Conservation (phyloP, 139 green algal species). For the Diplosphaera chodatii region DNA sequence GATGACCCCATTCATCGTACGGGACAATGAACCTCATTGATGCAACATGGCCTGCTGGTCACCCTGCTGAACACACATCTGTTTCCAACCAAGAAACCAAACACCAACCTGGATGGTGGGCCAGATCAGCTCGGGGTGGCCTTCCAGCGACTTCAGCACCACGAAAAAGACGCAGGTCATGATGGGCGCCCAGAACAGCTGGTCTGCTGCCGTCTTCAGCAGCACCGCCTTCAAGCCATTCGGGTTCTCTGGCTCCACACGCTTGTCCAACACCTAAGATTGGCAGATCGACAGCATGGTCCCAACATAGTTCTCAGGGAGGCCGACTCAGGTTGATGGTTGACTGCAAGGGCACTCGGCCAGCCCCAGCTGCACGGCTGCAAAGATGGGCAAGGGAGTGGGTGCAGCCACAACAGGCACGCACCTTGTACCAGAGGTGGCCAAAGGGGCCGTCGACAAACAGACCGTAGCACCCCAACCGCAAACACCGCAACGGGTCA, state of each 20-base stretch:
- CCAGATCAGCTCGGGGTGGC: conserved; percentile 47
- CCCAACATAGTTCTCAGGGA: no score
- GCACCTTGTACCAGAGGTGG: conserved; percentile 38
- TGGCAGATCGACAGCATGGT: no score
- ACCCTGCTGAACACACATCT: no score
- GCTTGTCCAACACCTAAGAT: conserved; percentile 42
- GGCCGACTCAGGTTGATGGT: no score
- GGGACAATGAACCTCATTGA: no score
- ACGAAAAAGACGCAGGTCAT: conserved; percentile 51
- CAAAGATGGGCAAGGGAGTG: no score
- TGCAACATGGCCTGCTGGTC: no score
- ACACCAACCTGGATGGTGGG: conserved; percentile 27
- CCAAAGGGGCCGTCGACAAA: conserved; percentile 17
- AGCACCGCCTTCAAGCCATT: conserved; percentile 37
- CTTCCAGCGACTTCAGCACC: conserved; percentile 40
- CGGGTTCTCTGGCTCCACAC: conserved; percentile 33
- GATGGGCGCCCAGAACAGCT: conserved; percentile 48
- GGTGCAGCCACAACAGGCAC: no score
- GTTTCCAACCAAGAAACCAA: not conserved
- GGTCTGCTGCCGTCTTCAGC: conserved; percentile 46
- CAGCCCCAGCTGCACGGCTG: no score
- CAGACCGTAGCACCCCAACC: conserved; percentile 18
- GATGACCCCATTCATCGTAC: no score
- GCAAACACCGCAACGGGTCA: not conserved
- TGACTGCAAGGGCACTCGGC: no score